phyloP scores from a whole-genome alignment of 352 stramenopile species.

The Phytopythium boreale region DNA sequence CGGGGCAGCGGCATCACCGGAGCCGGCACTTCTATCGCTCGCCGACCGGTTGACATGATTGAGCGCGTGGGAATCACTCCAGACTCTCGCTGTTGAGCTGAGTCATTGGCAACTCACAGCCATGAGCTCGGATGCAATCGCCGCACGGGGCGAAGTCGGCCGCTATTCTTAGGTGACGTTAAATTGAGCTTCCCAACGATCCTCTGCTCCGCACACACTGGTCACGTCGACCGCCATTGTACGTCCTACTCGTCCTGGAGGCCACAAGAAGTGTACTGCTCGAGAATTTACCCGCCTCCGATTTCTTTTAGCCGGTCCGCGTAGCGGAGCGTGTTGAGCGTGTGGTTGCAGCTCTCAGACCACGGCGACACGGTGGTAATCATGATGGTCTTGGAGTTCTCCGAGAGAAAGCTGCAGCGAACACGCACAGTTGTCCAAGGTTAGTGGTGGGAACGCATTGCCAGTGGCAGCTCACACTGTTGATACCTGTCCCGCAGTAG shows the following conservation, averaged over 20 bases:
- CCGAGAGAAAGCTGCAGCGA: slow-evolving; percentile 80
- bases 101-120: not conserved
- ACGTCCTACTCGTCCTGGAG: not conserved
- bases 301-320: slow-evolving; percentile 95
- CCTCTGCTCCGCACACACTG: too few species aligned
- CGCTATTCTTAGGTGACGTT: not conserved
- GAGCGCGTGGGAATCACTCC: not conserved
- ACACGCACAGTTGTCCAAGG: too few species aligned
- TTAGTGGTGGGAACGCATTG: not conserved
- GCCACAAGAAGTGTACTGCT: not conserved
- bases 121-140: not conserved
- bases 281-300: slow-evolving; percentile 12
- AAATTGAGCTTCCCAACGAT: not conserved
- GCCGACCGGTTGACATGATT: not conserved
- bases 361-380: slow-evolving; percentile 93
- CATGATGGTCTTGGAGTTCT: slow-evolving; percentile 93
- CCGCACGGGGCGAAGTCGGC: not conserved
- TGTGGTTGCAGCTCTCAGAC: slow-evolving; percentile 93
- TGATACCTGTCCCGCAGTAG: slow-evolving; percentile 74
- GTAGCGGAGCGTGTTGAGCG: slow-evolving; percentile 96
- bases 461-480: too few species aligned
- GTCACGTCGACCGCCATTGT: not conserved
- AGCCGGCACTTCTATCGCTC: not conserved
- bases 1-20: slow-evolving; percentile 7
- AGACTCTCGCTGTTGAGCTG: not conserved